A percentile compares a stretch with the other conserved stretches of the same genome.
Conservation (phyloP, 495 filamentous ascomycete species). For the Xylaria flabelliformis region DNA sequence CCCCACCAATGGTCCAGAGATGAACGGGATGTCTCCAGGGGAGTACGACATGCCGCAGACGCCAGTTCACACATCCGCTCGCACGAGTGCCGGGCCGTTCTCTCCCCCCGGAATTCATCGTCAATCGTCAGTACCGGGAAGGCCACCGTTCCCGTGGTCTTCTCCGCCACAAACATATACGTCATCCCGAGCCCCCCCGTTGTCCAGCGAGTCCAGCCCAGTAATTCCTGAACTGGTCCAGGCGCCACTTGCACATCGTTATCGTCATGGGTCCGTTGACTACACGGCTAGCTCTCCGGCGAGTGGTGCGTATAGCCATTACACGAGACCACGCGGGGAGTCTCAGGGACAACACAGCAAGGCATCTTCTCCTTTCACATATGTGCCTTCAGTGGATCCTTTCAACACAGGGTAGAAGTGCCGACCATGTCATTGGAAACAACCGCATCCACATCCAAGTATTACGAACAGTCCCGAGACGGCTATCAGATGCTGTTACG, state of each 20-base stretch:
- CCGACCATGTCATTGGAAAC: no score
- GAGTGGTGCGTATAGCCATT: not conserved
- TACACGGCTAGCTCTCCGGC: not conserved
- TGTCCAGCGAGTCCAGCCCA: not conserved
- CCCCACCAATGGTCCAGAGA: slow-evolving; percentile 3
- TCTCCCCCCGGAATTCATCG: not conserved
- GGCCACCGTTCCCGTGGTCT: not conserved
- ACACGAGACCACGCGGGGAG: slow-evolving; percentile 10
- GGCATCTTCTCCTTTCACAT: slow-evolving; percentile 9
- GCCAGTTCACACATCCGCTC: not conserved
- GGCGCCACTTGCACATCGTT: not conserved
- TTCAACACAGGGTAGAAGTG: not conserved
- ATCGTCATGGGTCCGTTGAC: not conserved
- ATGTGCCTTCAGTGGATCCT: not conserved
- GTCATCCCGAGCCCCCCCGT: not conserved
- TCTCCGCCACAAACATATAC: not conserved
- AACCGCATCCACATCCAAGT: no score
- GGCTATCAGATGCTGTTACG: no score
- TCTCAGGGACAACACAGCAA: slow-evolving; percentile 13
- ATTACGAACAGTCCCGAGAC: no score
- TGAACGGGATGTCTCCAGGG: not conserved
- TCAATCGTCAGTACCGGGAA: not conserved
- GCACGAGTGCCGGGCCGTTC: not conserved
- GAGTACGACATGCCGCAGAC: slow-evolving; percentile 11
- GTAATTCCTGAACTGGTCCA: not conserved